These are phyloP conservation scores for Haplosporangium sp. DNA, from an alignment of 371 early-diverging fungal species.

Conservation along the genomic window DNA sequence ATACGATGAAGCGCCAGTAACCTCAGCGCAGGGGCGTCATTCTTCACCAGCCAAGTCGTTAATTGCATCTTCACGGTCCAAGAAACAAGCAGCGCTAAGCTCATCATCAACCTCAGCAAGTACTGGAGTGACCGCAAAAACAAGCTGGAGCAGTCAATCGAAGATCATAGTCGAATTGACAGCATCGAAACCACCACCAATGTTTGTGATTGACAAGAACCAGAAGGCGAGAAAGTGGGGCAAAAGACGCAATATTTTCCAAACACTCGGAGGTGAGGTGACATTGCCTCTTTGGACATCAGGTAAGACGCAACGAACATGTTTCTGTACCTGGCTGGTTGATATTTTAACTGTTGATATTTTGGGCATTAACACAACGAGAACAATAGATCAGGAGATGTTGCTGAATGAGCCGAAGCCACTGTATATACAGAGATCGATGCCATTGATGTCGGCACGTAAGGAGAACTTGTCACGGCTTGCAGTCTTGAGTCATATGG, in stretches of 20 bases:
- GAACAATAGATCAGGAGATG: conserved; percentile 46
- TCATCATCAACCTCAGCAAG: conserved; percentile 3
- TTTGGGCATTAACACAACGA: too few species aligned
- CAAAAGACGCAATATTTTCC: conserved; percentile 17
- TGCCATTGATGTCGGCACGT: conserved; percentile 14
- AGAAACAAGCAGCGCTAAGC: not conserved
- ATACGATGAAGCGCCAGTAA: not conserved
- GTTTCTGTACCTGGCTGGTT: too few species aligned
- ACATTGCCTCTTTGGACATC: conserved; percentile 34
- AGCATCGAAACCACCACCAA: conserved; percentile 12
- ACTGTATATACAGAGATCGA: conserved; percentile 17
- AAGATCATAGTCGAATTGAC: conserved; percentile 19
- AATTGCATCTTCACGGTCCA: not conserved
- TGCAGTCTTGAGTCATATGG: conserved; percentile 46
- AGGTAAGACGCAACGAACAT: conserved; percentile 9
- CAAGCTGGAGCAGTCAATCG: conserved; percentile 3
- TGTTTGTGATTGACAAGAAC: conserved; percentile 31
- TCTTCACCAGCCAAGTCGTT: not conserved
- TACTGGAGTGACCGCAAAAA: not conserved
- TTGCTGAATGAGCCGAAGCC: conserved; percentile 45
- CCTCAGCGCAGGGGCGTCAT: not conserved
- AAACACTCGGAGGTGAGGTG: conserved; percentile 33
- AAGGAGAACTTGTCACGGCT: conserved; percentile 30
- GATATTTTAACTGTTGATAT: not conserved
- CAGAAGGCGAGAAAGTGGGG: conserved; percentile 41